phyloP scores from a whole-genome alignment of 139 green algal genomes.

The Picochlorum sp. region DNA sequence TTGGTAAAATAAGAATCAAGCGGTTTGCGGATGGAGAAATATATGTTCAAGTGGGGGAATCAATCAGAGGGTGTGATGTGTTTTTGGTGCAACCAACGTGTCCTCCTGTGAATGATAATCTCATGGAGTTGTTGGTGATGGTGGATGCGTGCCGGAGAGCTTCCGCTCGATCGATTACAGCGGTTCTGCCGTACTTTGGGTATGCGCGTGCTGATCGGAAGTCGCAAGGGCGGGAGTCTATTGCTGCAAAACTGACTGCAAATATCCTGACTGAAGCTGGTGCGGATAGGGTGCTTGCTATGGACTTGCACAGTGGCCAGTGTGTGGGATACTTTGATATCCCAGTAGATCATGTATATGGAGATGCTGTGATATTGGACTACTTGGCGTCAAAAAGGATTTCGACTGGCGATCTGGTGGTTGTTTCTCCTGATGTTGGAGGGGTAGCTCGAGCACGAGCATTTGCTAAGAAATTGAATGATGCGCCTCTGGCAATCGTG shows the following conservation, averaged over 20 bases:
- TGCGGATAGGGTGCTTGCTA: conserved; percentile 81
- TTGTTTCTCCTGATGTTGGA: conserved; percentile 97
- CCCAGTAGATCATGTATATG: conserved; percentile 94
- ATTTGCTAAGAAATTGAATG: conserved; percentile 98
- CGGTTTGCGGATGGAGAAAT: conserved; percentile 98
- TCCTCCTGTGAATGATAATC: conserved; percentile 91
- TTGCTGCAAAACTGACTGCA: conserved; percentile 95
- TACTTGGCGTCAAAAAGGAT: conserved; percentile 97
- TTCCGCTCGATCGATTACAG: conserved; percentile 89
- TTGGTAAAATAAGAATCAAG: conserved; percentile 92
- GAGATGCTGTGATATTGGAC: conserved; percentile 87
- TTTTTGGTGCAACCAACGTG: conserved; percentile 96
- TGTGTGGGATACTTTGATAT: conserved; percentile 99
- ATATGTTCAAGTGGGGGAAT: conserved; percentile 93
- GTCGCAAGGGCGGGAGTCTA: conserved; percentile 84
- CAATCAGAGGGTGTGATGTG: conserved; percentile 96
- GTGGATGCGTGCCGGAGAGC: conserved; percentile 90
- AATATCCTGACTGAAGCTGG: conserved; percentile 98
- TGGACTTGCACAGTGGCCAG: conserved; percentile 94
- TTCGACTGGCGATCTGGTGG: conserved; percentile 79
- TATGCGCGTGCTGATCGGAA: conserved; percentile 95
- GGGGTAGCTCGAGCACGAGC: conserved; percentile 89
- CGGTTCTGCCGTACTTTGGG: conserved; percentile 83
- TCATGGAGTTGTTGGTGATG: conserved; percentile 98
- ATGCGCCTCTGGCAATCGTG: conserved; percentile 96